These are phyloP conservation scores for Coniochaeta sp. DNA, from an alignment of 2,329 filamentous ascomycete species.

Conservation along the genomic window DNA sequence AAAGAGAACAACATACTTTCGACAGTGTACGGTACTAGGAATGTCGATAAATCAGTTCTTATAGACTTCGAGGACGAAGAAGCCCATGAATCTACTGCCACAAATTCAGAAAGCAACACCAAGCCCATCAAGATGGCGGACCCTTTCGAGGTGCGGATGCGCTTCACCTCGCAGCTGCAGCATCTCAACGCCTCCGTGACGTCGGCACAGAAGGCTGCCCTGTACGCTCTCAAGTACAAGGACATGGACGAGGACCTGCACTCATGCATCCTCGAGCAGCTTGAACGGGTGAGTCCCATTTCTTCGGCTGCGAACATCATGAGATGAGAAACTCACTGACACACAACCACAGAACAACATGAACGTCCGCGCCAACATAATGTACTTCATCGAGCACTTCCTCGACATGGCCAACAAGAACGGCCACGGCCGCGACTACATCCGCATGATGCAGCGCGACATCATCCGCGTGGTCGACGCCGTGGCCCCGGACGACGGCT, in stretches of 20 bases:
- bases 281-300: constrained; percentile 63
- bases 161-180: constrained; percentile 84
- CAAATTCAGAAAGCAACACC: not conserved
- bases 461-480: constrained; percentile 87
- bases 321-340: too few relatives aligned
- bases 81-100: not conserved
- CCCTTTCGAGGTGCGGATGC: constrained; percentile 97
- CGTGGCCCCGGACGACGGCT: constrained; percentile 79
- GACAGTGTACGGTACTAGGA: not conserved
- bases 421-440: constrained; percentile 70
- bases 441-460: constrained; percentile 91
- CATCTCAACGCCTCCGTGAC: constrained; percentile 86
- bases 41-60: not conserved
- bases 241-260: constrained; percentile 97
- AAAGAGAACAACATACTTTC: not conserved
- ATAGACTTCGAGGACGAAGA: not conserved
- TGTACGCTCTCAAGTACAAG: constrained; percentile 88
- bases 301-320: too few relatives aligned
- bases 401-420: constrained; percentile 78
- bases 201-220: constrained; percentile 84
- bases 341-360: constrained; percentile 65
- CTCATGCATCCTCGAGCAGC: constrained; percentile 92
- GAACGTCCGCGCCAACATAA: constrained; percentile 96
- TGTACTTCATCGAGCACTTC: constrained; percentile 97
- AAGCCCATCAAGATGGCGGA: constrained; percentile 48